Evolutionary conservation across 345 rosid genomes (phyloP), one percentile per base, ranked within the genome.

Genomic region (Noccaea caerulescens): DNA sequence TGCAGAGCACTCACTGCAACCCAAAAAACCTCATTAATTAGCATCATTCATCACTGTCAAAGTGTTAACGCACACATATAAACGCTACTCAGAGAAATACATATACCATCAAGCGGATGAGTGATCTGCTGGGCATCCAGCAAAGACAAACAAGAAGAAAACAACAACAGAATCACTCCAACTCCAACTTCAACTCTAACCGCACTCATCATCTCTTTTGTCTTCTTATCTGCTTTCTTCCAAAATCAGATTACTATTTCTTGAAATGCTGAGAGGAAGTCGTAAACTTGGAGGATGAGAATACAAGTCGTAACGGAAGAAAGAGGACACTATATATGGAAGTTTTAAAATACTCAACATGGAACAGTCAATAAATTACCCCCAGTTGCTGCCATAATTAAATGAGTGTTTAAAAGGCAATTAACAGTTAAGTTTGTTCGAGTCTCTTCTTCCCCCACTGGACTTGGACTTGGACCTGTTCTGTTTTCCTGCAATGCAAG

Each of bases 81-180:
- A 1, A 20, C 23, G 23, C 37, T 8, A 1, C 55, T 33, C 12
- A 13, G 23, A 54, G 12, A n/a, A 45, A n/a, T 44, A 30, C 14
- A 47, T 2, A 59, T 59, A 63, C 76, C 64, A 72, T 72, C 76
- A 10, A 47, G 47, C n/a, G 76, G 76, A 30, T 64, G 51, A 54
- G 76, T 63, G 3, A 72, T 72, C 43, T 72, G 10, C 64, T 72
- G 76, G 4, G 76, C 71, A 72, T 64, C 20, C 36, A 63, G 41
- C 64, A 55, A 30, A 25, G 58, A 64, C 34, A 63, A 72, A 32
- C 1, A 55, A 45, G 65, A 72, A 54, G 33, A 55, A 25, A 10
- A 72, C 50, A 72, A 10, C 10, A 72, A 23, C 25, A 72, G 6
- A 45, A 64, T 55, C 41, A 64, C n/a, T 44, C 39, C 62, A 34